Conservation (phyloP, 1,284 basidiomycete species). For the Albatrellus sp. region DNA sequence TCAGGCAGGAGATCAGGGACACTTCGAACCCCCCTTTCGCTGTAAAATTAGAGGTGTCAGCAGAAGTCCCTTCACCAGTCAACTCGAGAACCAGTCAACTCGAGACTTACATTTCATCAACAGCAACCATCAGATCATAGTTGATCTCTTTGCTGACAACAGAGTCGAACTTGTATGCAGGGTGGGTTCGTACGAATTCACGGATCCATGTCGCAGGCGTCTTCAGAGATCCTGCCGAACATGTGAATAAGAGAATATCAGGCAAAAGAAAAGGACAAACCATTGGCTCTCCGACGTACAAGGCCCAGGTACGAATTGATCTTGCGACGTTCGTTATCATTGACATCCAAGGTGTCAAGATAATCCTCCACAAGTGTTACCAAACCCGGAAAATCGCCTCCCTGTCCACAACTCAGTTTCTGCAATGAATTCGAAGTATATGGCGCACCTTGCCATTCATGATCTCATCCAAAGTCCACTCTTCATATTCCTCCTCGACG, state of each 20-base stretch:
- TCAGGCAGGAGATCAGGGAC: constrained; percentile 55
- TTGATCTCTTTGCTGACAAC: constrained; percentile 87
- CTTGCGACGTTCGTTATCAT: constrained; percentile 46
- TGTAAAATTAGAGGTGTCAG: constrained; percentile 15
- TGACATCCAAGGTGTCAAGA: constrained; percentile 79
- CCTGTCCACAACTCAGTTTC: constrained; percentile 22
- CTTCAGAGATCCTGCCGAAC: constrained; percentile 53
- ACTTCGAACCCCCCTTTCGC: constrained; percentile 56
- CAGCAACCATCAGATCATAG: constrained; percentile 82
- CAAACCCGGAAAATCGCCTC: constrained; percentile 70
- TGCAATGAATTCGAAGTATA: not conserved
- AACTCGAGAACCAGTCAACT: not conserved
- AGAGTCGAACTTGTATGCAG: constrained; percentile 85
- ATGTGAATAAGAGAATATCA: not conserved
- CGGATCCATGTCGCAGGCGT: constrained; percentile 94
- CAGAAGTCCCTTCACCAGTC: not conserved
- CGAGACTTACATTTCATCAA: constrained; percentile 80
- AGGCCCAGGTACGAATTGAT: constrained; percentile 75
- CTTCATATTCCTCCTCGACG: constrained; percentile 79
- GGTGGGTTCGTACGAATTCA: constrained; percentile 82
- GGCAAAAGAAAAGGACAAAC: constrained; percentile 27
- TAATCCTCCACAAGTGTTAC: constrained; percentile 80
- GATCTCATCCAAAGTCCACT: constrained; percentile 89
- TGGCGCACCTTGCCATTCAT: constrained; percentile 75
- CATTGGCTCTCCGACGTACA: constrained; percentile 69